phyloP scores from a whole-genome alignment of 306 rosid species.

The Canavalia ensiformis region DNA sequence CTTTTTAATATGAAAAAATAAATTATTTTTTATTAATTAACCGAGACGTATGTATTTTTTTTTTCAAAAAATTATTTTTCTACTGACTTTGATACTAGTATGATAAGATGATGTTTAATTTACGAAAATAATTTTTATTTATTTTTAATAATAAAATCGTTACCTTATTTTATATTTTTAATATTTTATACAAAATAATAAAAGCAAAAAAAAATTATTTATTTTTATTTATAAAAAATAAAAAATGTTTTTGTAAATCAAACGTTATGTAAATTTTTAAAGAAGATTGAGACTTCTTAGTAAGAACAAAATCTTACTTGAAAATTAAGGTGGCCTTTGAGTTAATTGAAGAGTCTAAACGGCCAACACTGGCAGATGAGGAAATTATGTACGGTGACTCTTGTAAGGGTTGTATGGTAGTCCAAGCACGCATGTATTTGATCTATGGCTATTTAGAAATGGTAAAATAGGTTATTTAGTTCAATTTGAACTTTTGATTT shows the following conservation, averaged over 20 bases:
- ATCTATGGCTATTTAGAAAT: background rate
- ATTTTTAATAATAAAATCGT: too few species aligned
- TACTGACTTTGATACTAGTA: background rate
- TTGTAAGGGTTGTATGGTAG: background rate
- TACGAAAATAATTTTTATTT: too few species aligned
- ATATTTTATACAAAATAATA: too few species aligned
- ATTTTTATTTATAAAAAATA: too few species aligned
- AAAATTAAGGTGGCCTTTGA: constrained; percentile 20
- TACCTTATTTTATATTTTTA: too few species aligned
- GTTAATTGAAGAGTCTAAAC: constrained; percentile 21
- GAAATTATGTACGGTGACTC: constrained; percentile 14
- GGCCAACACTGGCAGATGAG: background rate
- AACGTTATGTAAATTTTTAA: too few species aligned
- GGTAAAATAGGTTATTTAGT: too few species aligned
- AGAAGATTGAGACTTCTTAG: background rate
- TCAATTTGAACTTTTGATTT: too few species aligned
- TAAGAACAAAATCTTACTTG: constrained; percentile 6
- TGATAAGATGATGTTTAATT: too few species aligned
- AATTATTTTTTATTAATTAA: background rate
- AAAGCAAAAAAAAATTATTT: too few species aligned
- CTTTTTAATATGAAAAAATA: background rate
- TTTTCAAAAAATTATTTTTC: background rate
- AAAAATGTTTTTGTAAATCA: too few species aligned
- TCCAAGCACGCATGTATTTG: background rate
- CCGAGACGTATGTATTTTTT: background rate